Percentiles rank a stretch among this genome's conserved stretches.
Evolutionary conservation across 305 asterid genomes (phyloP).

Genomic region (Plantago coronopus): DNA sequence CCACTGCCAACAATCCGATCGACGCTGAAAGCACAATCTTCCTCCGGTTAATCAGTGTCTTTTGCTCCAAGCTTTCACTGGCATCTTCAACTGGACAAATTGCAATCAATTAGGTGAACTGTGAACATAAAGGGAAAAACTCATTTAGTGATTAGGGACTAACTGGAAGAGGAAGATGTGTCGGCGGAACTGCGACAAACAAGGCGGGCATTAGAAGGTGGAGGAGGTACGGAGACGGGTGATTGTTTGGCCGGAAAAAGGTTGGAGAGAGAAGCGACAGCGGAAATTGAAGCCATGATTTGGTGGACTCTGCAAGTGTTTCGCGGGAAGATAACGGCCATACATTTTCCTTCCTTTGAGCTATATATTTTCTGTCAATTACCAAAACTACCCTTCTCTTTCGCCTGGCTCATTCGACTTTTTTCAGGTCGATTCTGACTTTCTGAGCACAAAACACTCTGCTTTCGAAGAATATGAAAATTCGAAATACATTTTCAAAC

Average conservation of each 20-base stretch:
- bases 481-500: no score
- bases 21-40: constrained; percentile 40
- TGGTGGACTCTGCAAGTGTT: constrained; percentile 13
- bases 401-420: neutral
- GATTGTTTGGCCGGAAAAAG: constrained; percentile 26
- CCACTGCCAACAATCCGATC: constrained; percentile 48
- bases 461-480: no score
- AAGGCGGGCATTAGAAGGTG: constrained; percentile 19
- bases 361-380: neutral
- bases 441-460: no score
- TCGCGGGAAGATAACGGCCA: constrained; percentile 59
- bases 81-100: constrained; percentile 33
- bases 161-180: constrained; percentile 6
- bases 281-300: constrained; percentile 51
- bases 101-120: neutral
- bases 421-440: no score
- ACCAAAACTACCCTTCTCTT: neutral
- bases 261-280: constrained; percentile 39
- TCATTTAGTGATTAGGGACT: neutral
- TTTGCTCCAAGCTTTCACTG: constrained; percentile 32
- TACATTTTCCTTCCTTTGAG: constrained; percentile 20
- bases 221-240: constrained; percentile 16
- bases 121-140: neutral
- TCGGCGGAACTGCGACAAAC: constrained; percentile 21
- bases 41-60: constrained; percentile 51